Evolutionary conservation across 768 basidiomycete species (phyloP).

Genomic region (Podaxis sp.): DNA sequence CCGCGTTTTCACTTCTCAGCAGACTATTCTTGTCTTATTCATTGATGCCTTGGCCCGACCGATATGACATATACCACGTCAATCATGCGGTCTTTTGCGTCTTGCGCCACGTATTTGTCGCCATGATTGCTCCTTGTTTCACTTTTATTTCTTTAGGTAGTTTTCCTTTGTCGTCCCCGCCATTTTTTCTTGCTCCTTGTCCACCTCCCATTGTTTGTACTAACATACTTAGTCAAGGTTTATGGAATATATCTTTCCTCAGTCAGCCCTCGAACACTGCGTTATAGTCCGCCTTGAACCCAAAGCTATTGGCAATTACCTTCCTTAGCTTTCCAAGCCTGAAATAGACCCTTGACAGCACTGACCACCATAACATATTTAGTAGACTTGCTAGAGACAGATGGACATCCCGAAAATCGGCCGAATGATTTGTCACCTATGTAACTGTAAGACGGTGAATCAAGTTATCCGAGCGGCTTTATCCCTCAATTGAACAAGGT

Average conservation of each 20-base stretch:
- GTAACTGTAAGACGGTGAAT: too few relatives aligned
- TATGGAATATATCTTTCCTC: neutral
- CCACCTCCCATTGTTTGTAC: slow-evolving; percentile 8
- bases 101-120: too few relatives aligned
- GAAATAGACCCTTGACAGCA: too few relatives aligned
- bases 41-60: neutral
- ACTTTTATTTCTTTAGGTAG: neutral
- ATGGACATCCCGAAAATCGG: too few relatives aligned
- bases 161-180: neutral
- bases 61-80: slow-evolving; percentile 11
- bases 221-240: slow-evolving; percentile 7
- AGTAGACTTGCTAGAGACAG: too few relatives aligned
- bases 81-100: neutral
- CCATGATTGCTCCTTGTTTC: neutral
- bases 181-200: neutral
- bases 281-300: too few relatives aligned
- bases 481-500: too few relatives aligned
- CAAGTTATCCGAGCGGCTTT: too few relatives aligned
- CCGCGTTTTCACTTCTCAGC: neutral
- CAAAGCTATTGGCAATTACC: too few relatives aligned
- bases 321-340: too few relatives aligned
- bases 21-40: neutral
- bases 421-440: too few relatives aligned
- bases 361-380: too few relatives aligned
- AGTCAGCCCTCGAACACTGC: neutral